Evolutionary conservation across 2,329 filamentous ascomycete species (phyloP), one percentile per base, ranked within the genome.

Genomic region (Monilinia fructicola): DNA sequence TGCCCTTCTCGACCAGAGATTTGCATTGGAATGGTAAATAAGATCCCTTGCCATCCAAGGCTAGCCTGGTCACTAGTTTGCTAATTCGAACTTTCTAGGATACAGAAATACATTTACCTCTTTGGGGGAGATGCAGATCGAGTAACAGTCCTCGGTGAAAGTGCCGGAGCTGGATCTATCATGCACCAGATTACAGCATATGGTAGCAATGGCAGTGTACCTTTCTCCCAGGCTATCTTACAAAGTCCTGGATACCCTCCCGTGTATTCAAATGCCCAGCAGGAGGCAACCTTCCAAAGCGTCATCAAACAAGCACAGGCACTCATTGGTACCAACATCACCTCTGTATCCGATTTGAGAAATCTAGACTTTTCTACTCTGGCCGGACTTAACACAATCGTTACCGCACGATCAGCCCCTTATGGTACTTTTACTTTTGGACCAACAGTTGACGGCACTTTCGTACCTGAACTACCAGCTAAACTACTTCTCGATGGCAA

Each of bases 121-220:
- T 87, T 87, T 69, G 84, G 85, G 12, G 85, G 85, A 16, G 81
- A 86, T 72, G 75, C 79, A 3, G 73, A 77, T 3, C 77, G 78
- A 18, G 79, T 86, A 48, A 85, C 83, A 0, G 77, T 85, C 18
- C 78, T 84, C 23, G 83, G 83, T 7, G 76, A 82, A 67, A 82
- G 80, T 21, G 83, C 84, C 11, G 84, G 84, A 38, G 83, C 78
- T 10, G 83, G 82, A 0, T 82, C 80, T 3, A 80, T 87, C 66
- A 79, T 84, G 75, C 83, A 85, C 70, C 83, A 86, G 65, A 81
- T 85, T 68, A 86, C 83, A 35, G 78, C 82, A 0, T 83, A 78
- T 67, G 83, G 82, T 44, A 52, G 48, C 6, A 73, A 72, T 31
- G 71, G 70, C 5, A 67, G 60, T n/a, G 72, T 71, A 11, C 81